These are phyloP conservation scores for Metschnikowia picachoensis DNA, from an alignment of 805 yeast species.

Conservation along the genomic window DNA sequence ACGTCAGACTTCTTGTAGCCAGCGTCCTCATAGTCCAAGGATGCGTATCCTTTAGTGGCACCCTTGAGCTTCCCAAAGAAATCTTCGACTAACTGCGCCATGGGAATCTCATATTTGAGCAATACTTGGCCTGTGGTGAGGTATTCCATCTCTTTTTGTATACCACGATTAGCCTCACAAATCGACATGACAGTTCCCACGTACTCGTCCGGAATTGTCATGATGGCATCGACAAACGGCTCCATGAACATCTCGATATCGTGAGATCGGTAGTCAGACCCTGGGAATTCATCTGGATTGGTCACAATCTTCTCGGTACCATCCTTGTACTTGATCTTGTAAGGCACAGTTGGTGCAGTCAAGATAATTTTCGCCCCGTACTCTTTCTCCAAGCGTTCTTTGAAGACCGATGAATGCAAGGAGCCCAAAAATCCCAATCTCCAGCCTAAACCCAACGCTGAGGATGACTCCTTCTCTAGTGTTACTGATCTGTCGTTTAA, in stretches of 20 bases:
- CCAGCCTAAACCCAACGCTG: slow-evolving; percentile 97
- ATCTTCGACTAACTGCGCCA: slow-evolving; percentile 89
- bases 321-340: slow-evolving; percentile 63
- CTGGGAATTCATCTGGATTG: slow-evolving; percentile 93
- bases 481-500: slow-evolving; percentile 91
- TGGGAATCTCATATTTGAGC: slow-evolving; percentile 75
- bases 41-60: slow-evolving; percentile 86
- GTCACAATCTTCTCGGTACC: slow-evolving; percentile 66
- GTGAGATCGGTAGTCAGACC: slow-evolving; percentile 41
- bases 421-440: slow-evolving; percentile 93
- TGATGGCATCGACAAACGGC: slow-evolving; percentile 85
- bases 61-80: slow-evolving; percentile 93
- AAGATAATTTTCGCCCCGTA: slow-evolving; percentile 89
- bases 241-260: slow-evolving; percentile 58
- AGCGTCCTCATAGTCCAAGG: slow-evolving; percentile 89
- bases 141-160: slow-evolving; percentile 74
- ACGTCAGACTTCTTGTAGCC: slow-evolving; percentile 81
- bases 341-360: slow-evolving; percentile 96
- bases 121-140: slow-evolving; percentile 77
- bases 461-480: slow-evolving; percentile 83
- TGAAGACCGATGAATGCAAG: slow-evolving; percentile 90
- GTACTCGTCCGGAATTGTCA: slow-evolving; percentile 88
- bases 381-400: slow-evolving; percentile 86
- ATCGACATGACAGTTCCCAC: slow-evolving; percentile 82
- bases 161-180: slow-evolving; percentile 81